These are phyloP conservation scores for Albugo candida DNA, from an alignment of 352 stramenopile species.

Conservation along the genomic window DNA sequence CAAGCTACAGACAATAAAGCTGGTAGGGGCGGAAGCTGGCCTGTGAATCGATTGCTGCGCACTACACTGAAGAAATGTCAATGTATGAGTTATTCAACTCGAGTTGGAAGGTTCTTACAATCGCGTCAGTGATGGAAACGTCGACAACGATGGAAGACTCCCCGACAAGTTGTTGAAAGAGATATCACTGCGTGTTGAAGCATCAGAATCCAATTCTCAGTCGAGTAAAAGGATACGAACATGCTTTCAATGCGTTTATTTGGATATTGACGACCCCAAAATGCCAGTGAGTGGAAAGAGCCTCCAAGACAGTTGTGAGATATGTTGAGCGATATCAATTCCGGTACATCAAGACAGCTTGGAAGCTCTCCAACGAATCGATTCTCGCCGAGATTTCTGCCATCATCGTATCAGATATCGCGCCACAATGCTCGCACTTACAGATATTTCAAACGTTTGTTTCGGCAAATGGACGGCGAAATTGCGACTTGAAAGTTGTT, in stretches of 20 bases:
- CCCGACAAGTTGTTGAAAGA: conserved; percentile 15
- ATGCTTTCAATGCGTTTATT: conserved; percentile 24
- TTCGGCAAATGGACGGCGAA: conserved; percentile 18
- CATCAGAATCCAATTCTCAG: neutral
- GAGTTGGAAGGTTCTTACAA: conserved; percentile 2
- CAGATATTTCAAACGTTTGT: conserved; percentile 24
- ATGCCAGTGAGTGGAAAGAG: conserved; percentile 16
- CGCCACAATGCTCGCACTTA: conserved; percentile 9
- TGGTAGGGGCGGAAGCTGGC: conserved; percentile 3
- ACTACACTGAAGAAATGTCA: conserved; percentile 8
- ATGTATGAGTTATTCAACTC: neutral
- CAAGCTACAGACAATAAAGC: conserved; percentile 5
- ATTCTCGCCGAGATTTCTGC: conserved; percentile 34
- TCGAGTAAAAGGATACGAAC: conserved; percentile 12
- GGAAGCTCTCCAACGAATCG: conserved; percentile 19
- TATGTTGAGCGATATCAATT: neutral
- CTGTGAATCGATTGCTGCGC: conserved; percentile 7
- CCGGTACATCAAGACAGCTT: conserved; percentile 1
- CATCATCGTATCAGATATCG: neutral
- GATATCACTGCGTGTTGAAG: conserved; percentile 11
- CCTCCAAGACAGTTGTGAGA: conserved; percentile 18
- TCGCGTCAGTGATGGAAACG: conserved; percentile 11
- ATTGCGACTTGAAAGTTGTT: conserved; percentile 9
- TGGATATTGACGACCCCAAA: conserved; percentile 24
- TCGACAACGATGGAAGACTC: conserved; percentile 11